These are phyloP conservation scores for Daldinia eschscholtzii DNA, from an alignment of 2,329 filamentous ascomycete genomes.

Conservation along the genomic window DNA sequence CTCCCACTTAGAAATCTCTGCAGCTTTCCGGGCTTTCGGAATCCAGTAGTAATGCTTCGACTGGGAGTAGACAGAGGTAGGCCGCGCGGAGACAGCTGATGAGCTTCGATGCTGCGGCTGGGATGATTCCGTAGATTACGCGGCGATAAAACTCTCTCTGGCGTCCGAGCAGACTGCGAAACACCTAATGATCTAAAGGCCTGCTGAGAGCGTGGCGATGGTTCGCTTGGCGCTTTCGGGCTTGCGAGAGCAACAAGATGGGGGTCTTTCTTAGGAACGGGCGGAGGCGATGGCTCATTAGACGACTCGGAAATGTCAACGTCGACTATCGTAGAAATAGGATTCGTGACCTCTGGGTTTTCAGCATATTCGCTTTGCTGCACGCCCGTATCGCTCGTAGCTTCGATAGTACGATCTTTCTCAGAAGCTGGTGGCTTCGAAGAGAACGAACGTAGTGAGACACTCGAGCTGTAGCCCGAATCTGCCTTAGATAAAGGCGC, in stretches of 20 bases:
- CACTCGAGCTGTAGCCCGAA: conserved; percentile 72
- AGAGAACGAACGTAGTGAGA: conserved; percentile 67
- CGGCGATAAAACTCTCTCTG: conserved; percentile 37
- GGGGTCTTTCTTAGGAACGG: conserved; percentile 55
- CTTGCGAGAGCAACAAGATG: conserved; percentile 20
- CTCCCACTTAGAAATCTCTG: conserved; percentile 57
- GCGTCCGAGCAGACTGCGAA: conserved; percentile 24
- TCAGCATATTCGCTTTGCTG: neutral
- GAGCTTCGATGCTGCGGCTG: conserved; percentile 39
- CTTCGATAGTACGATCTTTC: conserved; percentile 40
- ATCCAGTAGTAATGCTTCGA: conserved; percentile 54
- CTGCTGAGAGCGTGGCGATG: conserved; percentile 30
- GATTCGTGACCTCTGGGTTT: conserved; percentile 9
- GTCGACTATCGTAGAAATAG: conserved; percentile 6
- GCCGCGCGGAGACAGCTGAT: conserved; percentile 47
- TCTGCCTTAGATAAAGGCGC: conserved; percentile 68
- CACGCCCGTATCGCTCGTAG: neutral
- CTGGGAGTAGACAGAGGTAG: conserved; percentile 51
- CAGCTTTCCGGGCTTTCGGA: conserved; percentile 56
- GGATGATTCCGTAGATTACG: conserved; percentile 38
- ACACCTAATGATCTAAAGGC: conserved; percentile 15
- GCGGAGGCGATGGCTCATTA: conserved; percentile 50
- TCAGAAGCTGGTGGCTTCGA: conserved; percentile 50
- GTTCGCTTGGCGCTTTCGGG: conserved; percentile 24
- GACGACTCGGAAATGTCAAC: conserved; percentile 19